Evolutionary conservation across 768 basidiomycete genomes (phyloP), one percentile per base, ranked within the genome.

Genomic region (Asterophora lycoperdoides): DNA sequence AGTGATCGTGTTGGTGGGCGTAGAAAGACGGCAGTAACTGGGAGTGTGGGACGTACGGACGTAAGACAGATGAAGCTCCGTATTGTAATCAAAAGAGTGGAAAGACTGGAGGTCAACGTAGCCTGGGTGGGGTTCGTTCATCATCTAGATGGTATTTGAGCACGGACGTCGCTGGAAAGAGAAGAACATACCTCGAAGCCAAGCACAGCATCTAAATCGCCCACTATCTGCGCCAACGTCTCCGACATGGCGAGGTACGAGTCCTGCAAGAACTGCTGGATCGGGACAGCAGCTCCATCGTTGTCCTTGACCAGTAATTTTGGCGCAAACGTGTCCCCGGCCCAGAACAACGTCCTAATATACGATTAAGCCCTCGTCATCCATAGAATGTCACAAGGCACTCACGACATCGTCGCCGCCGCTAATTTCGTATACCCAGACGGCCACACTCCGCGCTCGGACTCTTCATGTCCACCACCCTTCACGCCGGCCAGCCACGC

Each of bases 81-180:
- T 93, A 52, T 93, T 96, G 64, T 96, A 96, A 66, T 97, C 86
- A 68, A 91, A 97, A 8, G 74, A 71, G 56, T 96, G 84, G 38
- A 96, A 72, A 1, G 91, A 90, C 19, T 78, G 75, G 5, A 96
- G 70, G 45, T 86, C 79, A 51, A 95, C 83, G 64, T 95, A 98
- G 35, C 95, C 96, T 59, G 85, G 76, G 68, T 99, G 93, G 0
- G 93, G 93, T 66, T 96, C 93, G 56, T 97, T 96, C 77, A 95
- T 84, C 64, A 93, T 79, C 91, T 94, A 54, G 9, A 17, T 28
- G 23, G 26, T 13, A 20, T 9, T 33, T 35, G 4, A 48, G 7
- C 13, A 9, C 15, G 1, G 10, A 33, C 3, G 5, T 23, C 23
- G 18, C 28, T n/a, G 18, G 1, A 20, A 41, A 8, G 5, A 34